phyloP scores from a whole-genome alignment of 129 eudicot species.

The Pulicaria dysenterica region DNA sequence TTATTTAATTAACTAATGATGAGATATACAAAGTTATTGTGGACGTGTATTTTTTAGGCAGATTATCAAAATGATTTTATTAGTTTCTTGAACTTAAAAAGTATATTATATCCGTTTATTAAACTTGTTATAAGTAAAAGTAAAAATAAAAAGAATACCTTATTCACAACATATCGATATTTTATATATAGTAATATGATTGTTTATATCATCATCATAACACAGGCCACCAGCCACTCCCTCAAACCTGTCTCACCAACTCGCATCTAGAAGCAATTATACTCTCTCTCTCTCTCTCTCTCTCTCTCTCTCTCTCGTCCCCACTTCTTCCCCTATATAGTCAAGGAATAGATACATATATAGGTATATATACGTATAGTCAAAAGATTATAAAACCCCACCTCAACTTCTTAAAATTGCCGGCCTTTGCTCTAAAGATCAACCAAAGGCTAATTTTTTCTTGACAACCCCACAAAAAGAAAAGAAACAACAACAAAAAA shows the following conservation, averaged over 20 bases:
- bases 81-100: neutral
- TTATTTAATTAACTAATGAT: too few species aligned
- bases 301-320: constrained; percentile 19
- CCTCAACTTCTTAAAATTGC: constrained; percentile 46
- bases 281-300: constrained; percentile 32
- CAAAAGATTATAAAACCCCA: constrained; percentile 76
- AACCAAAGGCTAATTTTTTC: constrained; percentile 30
- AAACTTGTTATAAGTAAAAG: neutral
- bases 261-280: constrained; percentile 92
- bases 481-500: constrained; percentile 12
- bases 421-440: constrained; percentile 37
- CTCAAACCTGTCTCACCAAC: constrained; percentile 98
- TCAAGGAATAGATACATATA: constrained; percentile 14
- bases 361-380: constrained; percentile 37
- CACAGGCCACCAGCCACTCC: constrained; percentile 72
- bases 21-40: neutral
- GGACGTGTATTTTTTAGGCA: neutral
- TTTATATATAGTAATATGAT: constrained; percentile 35
- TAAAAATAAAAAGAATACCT: constrained; percentile 9
- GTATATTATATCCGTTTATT: neutral
- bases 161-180: neutral
- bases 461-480: constrained; percentile 34
- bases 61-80: neutral
- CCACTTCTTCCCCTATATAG: constrained; percentile 7
- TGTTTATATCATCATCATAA: constrained; percentile 48